Percentiles rank a stretch among this genome's conserved stretches.
Evolutionary conservation across 129 eudicot genomes (phyloP).

Genomic region (Silybum marianum): DNA sequence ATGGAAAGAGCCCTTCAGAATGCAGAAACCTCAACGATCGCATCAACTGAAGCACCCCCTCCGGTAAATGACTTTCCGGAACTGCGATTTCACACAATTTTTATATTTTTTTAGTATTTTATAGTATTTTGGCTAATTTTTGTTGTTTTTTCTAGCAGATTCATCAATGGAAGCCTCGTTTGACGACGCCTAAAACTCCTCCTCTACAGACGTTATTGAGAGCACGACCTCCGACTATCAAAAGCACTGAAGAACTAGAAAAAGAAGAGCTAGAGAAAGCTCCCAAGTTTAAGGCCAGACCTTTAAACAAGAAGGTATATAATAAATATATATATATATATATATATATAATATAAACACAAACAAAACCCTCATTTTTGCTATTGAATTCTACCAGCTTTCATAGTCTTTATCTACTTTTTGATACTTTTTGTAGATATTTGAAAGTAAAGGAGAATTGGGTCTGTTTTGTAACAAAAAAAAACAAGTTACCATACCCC

Average conservation of each 20-base stretch:
- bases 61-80: slow-evolving; percentile 32
- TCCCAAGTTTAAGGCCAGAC: slow-evolving; percentile 94
- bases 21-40: slow-evolving; percentile 69
- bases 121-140: not conserved
- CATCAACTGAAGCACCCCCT: slow-evolving; percentile 63
- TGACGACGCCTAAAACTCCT: slow-evolving; percentile 81
- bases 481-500: slow-evolving; percentile 78
- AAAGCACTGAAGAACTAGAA: slow-evolving; percentile 75
- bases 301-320: slow-evolving; percentile 84
- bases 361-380: not conserved
- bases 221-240: slow-evolving; percentile 76
- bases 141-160: slow-evolving; percentile 35
- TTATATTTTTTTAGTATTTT: not conserved
- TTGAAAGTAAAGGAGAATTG: slow-evolving; percentile 88
- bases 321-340: not conserved
- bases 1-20: slow-evolving; percentile 82
- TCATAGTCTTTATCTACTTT: not conserved
- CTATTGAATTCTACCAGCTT: not conserved
- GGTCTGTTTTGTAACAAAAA: slow-evolving; percentile 82
- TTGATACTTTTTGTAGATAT: slow-evolving; percentile 47
- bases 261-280: slow-evolving; percentile 80
- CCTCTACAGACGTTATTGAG: slow-evolving; percentile 71
- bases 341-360: not conserved
- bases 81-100: not conserved
- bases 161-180: slow-evolving; percentile 69